Percentiles rank a stretch among this genome's conserved stretches.
Conservation (phyloP, 2,329 filamentous ascomycete genomes). For the Rhynchosporium graminicola region DNA sequence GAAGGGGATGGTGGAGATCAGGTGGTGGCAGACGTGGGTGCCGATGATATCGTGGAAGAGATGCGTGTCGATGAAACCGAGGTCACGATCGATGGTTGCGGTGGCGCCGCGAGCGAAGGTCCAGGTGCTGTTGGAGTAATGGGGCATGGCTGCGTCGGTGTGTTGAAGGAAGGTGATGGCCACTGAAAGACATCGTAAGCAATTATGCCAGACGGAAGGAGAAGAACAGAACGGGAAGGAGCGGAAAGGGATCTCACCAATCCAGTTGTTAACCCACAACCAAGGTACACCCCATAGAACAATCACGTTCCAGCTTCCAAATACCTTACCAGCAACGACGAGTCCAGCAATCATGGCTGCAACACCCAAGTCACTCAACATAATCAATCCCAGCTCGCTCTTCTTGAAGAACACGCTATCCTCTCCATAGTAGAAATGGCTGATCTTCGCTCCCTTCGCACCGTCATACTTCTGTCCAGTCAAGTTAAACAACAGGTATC, state of each 20-base stretch:
- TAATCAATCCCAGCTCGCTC: constrained; percentile 56
- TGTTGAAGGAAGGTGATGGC: constrained; percentile 77
- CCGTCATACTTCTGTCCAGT: constrained; percentile 40
- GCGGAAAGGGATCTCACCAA: constrained; percentile 48
- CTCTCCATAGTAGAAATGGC: constrained; percentile 59
- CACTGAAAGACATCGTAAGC: constrained; percentile 45
- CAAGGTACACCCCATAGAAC: constrained; percentile 66
- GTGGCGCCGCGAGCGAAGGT: constrained; percentile 63
- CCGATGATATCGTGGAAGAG: constrained; percentile 68
- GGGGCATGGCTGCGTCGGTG: constrained; percentile 57
- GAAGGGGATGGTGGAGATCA: constrained; percentile 62
- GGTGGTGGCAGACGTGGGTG: constrained; percentile 63
- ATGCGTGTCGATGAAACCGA: constrained; percentile 64
- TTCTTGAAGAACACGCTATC: constrained; percentile 61
- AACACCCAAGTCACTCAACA: constrained; percentile 62
- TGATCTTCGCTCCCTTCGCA: constrained; percentile 36
- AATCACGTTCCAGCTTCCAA: constrained; percentile 58
- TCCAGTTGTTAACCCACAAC: constrained; percentile 57
- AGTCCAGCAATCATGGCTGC: constrained; percentile 52
- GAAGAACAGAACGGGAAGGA: not conserved
- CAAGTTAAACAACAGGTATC: constrained; percentile 62
- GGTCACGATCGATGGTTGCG: constrained; percentile 64
- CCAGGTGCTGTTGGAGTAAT: constrained; percentile 61
- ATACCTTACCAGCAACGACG: constrained; percentile 52
- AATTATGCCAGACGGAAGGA: not conserved